phyloP scores from a whole-genome alignment of 352 stramenopile species.

The Bremia lactucae region DNA sequence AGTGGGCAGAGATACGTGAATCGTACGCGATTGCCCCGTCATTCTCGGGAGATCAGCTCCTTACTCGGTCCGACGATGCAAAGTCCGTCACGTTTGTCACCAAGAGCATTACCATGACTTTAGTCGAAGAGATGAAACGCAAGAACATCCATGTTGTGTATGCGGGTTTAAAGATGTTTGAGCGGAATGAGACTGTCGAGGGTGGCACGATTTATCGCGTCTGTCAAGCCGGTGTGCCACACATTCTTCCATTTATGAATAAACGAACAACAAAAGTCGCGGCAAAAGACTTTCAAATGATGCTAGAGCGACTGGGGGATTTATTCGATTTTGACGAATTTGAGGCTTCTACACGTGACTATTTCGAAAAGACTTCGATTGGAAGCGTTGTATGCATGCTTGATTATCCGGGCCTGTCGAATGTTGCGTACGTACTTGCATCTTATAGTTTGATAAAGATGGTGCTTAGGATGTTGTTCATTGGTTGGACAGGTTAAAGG shows the following conservation, averaged over 20 bases:
- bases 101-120: constrained; percentile 68
- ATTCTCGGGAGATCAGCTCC: constrained; percentile 73
- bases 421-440: constrained; percentile 47
- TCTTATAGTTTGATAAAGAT: constrained; percentile 6
- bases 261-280: constrained; percentile 56
- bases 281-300: constrained; percentile 71
- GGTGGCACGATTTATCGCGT: constrained; percentile 79
- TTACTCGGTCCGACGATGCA: constrained; percentile 80
- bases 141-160: constrained; percentile 87
- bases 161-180: constrained; percentile 88
- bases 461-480: not conserved
- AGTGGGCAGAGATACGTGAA: constrained; percentile 51
- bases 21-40: constrained; percentile 63
- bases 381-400: constrained; percentile 75
- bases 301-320: constrained; percentile 73
- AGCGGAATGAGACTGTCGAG: constrained; percentile 69
- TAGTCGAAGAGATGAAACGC: constrained; percentile 77
- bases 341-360: constrained; percentile 30
- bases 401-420: constrained; percentile 40
- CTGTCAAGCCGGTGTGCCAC: constrained; percentile 76
- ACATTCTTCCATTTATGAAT: constrained; percentile 79
- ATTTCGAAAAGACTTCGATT: constrained; percentile 48
- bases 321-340: constrained; percentile 81
- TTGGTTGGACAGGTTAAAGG: constrained; percentile 38
- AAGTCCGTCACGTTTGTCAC: constrained; percentile 83